Evolutionary conservation across 2,329 filamentous ascomycete species (phyloP).

Genomic region (Cercospora berteroae): DNA sequence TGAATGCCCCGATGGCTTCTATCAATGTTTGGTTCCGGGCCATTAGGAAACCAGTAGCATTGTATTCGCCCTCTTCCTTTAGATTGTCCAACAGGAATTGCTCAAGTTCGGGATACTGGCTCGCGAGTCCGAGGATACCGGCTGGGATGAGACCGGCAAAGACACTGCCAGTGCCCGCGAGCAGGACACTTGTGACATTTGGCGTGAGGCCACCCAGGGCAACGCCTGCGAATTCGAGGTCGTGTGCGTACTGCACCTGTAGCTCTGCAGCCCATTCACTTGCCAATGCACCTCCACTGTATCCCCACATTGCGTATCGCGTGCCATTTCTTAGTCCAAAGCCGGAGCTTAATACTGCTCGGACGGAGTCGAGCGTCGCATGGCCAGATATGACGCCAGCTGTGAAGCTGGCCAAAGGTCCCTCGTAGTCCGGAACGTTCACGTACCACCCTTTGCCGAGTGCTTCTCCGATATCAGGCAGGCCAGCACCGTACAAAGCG

Average conservation of each 20-base stretch:
- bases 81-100: constrained; percentile 33
- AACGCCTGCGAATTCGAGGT: constrained; percentile 50
- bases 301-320: constrained; percentile 50
- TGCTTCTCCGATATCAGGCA: constrained; percentile 35
- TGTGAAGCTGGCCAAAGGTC: constrained; percentile 45
- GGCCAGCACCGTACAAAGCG: constrained; percentile 31
- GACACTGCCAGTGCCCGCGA: constrained; percentile 35
- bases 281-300: constrained; percentile 55
- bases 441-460: constrained; percentile 50
- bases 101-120: constrained; percentile 38
- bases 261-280: constrained; percentile 55
- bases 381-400: constrained; percentile 46
- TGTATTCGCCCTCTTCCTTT: constrained; percentile 34
- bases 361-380: constrained; percentile 45
- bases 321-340: constrained; percentile 26
- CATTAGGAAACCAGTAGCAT: constrained; percentile 39
- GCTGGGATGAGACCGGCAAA: constrained; percentile 38
- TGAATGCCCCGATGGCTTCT: constrained; percentile 34
- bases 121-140: constrained; percentile 38
- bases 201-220: constrained; percentile 52
- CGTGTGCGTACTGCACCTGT: constrained; percentile 54
- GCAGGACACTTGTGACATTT: constrained; percentile 42
- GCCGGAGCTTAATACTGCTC: constrained; percentile 40
- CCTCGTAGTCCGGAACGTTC: constrained; percentile 49
- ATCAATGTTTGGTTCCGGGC: constrained; percentile 30